Evolutionary conservation across 805 yeast species (phyloP), one percentile per base, ranked within the genome.

Genomic region (Starmerella ratchasimensis): DNA sequence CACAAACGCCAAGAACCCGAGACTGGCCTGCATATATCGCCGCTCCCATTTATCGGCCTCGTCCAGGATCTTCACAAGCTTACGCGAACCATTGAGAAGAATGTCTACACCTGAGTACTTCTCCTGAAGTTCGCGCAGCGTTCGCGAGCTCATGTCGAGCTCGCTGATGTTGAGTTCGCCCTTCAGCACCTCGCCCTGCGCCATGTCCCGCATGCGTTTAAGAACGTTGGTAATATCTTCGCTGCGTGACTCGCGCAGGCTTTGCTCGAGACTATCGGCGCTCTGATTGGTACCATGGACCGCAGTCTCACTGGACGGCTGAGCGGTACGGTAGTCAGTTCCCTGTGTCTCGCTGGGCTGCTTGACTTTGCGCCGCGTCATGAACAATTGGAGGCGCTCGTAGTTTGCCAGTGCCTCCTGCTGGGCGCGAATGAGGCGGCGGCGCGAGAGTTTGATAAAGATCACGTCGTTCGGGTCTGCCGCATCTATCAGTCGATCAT

Each of bases 1-100:
- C 9, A 57, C 63, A 2, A 49, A 39, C 1, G 52, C 60, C 33
- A 63, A 44, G 37, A 63, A 59, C n/a, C 57, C 54, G 39, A 63
- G 41, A 9, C 63, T 46, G 14, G 52, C 51, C 30, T 53, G 49
- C 66, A 63, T 62, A 28, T 48, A 42, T 5, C 55, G 42, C 3
- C 65, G 45, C 37, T 63, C 67, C 56, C 57, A 47, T 20, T 47
- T 43, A 35, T 63, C 67, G 11, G 68, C 65, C 42, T 58, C 55
- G 39, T 61, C 65, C 22, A 63, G 50, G 10, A 58, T 51, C 21
- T 50, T 40, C 16, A 63, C 59, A 30, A 63, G 53, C 28, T 50
- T 44, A 27, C 50, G 46, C 11, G 64, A 58, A 6, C 63, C 60
- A 19, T 50, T 54, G 17, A 63, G 49, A 20, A 60, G 44, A 22